These are phyloP conservation scores for Aaosphaeria pasadenensis DNA, from an alignment of 2,329 filamentous ascomycete species.

Conservation along the genomic window DNA sequence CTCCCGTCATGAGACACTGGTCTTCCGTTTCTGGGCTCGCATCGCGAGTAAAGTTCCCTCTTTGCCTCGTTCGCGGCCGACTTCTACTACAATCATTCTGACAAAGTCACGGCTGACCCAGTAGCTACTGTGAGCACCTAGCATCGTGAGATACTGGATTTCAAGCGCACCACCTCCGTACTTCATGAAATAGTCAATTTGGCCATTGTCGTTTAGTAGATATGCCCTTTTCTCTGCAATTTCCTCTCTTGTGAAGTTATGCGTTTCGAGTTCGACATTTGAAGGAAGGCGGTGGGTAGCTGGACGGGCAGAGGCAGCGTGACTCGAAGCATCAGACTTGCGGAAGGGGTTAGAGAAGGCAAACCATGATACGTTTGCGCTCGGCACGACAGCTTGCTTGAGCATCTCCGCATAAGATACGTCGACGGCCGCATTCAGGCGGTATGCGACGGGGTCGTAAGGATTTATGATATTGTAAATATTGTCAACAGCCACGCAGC, in stretches of 20 bases:
- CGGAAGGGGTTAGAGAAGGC: conserved; percentile 40
- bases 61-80: conserved; percentile 71
- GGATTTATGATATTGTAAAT: conserved; percentile 88
- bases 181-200: conserved; percentile 85
- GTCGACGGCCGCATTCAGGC: conserved; percentile 88
- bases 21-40: conserved; percentile 53
- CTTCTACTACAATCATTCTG: conserved; percentile 84
- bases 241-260: conserved; percentile 91
- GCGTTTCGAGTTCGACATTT: conserved; percentile 84
- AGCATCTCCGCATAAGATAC: conserved; percentile 72
- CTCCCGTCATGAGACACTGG: not conserved
- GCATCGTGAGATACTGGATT: conserved; percentile 96
- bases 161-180: conserved; percentile 85
- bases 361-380: conserved; percentile 55
- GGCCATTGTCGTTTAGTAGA: conserved; percentile 91
- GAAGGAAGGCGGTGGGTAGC: conserved; percentile 40
- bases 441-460: conserved; percentile 81
- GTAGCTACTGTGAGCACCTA: conserved; percentile 92
- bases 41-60: conserved; percentile 53
- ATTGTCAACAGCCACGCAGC: conserved; percentile 91
- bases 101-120: conserved; percentile 87
- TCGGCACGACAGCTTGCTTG: conserved; percentile 76
- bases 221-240: conserved; percentile 85
- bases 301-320: conserved; percentile 29
- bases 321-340: conserved; percentile 16